phyloP scores from a whole-genome alignment of 805 yeast species.

The Yarrowia bubula region DNA sequence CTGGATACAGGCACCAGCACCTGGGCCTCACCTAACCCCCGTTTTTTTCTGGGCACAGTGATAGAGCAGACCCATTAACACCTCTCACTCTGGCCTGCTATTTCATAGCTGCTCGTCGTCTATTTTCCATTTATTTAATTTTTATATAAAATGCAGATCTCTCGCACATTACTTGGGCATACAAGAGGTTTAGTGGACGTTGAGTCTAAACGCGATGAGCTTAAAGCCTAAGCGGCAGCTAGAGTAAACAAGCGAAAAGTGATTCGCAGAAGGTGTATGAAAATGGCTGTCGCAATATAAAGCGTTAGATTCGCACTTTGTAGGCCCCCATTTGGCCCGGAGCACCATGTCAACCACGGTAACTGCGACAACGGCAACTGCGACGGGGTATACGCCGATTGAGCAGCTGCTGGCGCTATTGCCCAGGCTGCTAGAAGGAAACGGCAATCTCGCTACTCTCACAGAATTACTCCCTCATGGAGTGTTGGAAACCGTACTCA shows the following conservation, averaged over 20 bases:
- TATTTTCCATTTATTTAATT: neutral
- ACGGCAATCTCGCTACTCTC: constrained; percentile 7
- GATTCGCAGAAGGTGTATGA: constrained; percentile 9
- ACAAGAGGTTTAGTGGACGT: constrained; percentile 11
- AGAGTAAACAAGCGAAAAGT: constrained; percentile 16
- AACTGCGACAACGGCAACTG: neutral
- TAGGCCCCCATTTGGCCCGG: constrained; percentile 11
- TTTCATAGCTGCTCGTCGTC: neutral
- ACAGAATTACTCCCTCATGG: neutral
- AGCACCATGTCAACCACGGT: constrained; percentile 20
- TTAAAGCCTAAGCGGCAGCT: constrained; percentile 1
- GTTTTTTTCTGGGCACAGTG: too few relatives aligned
- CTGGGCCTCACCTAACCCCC: too few relatives aligned
- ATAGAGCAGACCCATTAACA: too few relatives aligned
- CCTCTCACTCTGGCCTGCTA: too few relatives aligned
- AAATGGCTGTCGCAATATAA: constrained; percentile 11
- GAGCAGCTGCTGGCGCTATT: constrained; percentile 17
- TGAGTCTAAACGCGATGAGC: constrained; percentile 21
- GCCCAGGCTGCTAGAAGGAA: constrained; percentile 9
- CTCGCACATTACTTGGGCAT: constrained; percentile 1
- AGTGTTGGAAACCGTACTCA: constrained; percentile 5
- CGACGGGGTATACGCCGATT: neutral
- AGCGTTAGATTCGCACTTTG: constrained; percentile 6
- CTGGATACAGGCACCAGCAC: too few relatives aligned
- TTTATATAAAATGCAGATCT: constrained; percentile 1